Conservation (phyloP, 1,284 basidiomycete species). For the Rhodotorula sp. region DNA sequence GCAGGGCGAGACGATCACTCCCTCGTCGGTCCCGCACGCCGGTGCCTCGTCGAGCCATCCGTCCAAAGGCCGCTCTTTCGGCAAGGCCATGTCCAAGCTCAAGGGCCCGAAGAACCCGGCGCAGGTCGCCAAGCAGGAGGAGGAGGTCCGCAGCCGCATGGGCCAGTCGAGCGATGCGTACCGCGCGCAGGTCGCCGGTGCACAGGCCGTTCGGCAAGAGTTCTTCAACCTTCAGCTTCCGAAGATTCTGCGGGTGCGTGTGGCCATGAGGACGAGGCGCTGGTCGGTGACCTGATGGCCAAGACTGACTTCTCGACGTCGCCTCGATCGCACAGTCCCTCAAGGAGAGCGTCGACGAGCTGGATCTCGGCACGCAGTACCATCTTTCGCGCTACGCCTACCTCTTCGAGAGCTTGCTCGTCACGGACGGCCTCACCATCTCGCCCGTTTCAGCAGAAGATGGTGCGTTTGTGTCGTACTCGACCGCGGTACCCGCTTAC, state of each 20-base stretch:
- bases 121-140: constrained; percentile 89
- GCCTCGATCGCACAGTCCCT: constrained; percentile 62
- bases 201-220: constrained; percentile 87
- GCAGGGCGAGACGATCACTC: constrained; percentile 85
- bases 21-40: constrained; percentile 58
- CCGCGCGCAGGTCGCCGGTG: constrained; percentile 85
- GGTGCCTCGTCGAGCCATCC: constrained; percentile 38
- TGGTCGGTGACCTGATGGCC: no score
- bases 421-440: constrained; percentile 82
- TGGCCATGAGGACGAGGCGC: not conserved
- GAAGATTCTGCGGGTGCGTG: constrained; percentile 79
- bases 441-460: constrained; percentile 65
- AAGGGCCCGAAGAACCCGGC: constrained; percentile 87
- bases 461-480: constrained; percentile 50
- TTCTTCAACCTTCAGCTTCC: constrained; percentile 97
- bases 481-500: not conserved
- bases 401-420: constrained; percentile 83
- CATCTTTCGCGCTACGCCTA: constrained; percentile 93
- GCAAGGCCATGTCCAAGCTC: constrained; percentile 83
- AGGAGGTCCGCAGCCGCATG: constrained; percentile 84
- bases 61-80: constrained; percentile 63
- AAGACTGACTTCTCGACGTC: not conserved
- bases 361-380: constrained; percentile 95
- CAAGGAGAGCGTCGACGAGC: constrained; percentile 93
- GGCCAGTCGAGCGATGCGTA: constrained; percentile 84